These are phyloP conservation scores for Escovopsis sp. DNA, from an alignment of 2,329 filamentous ascomycete species.

Conservation along the genomic window DNA sequence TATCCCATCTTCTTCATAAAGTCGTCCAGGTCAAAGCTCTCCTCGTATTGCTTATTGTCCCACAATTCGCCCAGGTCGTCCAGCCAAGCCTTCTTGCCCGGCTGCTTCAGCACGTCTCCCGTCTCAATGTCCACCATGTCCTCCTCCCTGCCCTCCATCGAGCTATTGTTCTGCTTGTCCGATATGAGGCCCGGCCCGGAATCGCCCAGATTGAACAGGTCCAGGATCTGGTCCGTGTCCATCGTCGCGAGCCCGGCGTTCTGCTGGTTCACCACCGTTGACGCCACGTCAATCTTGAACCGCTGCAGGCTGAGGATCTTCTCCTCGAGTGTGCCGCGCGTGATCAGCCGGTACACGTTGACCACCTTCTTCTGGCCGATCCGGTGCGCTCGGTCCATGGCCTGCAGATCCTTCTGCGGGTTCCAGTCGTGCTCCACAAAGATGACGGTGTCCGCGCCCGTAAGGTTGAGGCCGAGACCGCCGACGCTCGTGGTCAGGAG, in stretches of 20 bases:
- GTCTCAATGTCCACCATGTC: constrained; percentile 90
- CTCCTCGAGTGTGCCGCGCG: constrained; percentile 88
- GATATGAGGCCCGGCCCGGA: constrained; percentile 51
- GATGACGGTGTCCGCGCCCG: constrained; percentile 94
- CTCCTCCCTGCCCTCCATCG: constrained; percentile 49
- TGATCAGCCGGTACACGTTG: constrained; percentile 95
- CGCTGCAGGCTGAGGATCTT: constrained; percentile 97
- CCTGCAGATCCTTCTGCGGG: constrained; percentile 93
- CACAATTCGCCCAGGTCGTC: constrained; percentile 92
- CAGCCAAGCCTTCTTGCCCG: constrained; percentile 90
- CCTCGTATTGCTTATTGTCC: constrained; percentile 96
- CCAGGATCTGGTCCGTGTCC: constrained; percentile 96
- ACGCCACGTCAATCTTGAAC: constrained; percentile 98
- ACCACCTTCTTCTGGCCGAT: constrained; percentile 99
- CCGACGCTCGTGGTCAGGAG: constrained; percentile 91
- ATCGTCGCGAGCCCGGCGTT: constrained; percentile 89
- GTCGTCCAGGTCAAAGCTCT: constrained; percentile 90
- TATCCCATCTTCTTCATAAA: constrained; percentile 81
- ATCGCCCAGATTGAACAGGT: constrained; percentile 86
- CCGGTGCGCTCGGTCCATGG: constrained; percentile 95
- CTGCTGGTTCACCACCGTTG: constrained; percentile 96
- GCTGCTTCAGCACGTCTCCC: constrained; percentile 83
- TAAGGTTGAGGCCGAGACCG: constrained; percentile 86
- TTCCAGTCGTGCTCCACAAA: constrained; percentile 99
- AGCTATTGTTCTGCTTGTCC: constrained; percentile 40